phyloP scores from a whole-genome alignment of 2,329 filamentous ascomycete species.

The Hypoxylon sp. region DNA sequence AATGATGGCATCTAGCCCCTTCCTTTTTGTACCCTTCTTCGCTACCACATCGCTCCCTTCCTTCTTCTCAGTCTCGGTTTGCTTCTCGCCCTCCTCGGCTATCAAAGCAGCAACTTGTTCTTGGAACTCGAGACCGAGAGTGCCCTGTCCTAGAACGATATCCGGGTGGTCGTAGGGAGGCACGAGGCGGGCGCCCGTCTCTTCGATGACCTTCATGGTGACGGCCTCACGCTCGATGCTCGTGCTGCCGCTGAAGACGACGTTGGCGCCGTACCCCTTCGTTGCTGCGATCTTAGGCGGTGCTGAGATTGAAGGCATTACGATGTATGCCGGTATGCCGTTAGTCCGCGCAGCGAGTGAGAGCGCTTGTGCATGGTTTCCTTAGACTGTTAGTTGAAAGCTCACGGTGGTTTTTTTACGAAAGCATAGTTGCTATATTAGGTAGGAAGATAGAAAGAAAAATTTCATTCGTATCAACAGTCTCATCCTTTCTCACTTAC shows the following conservation, averaged over 20 bases:
- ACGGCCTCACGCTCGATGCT: conserved; percentile 84
- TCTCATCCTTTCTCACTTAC: not conserved
- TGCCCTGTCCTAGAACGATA: conserved; percentile 95
- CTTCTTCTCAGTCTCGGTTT: not conserved
- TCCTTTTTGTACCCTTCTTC: conserved; percentile 40
- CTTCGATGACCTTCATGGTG: conserved; percentile 75
- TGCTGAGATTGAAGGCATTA: conserved; percentile 91
- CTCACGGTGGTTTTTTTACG: not conserved
- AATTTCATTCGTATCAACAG: not conserved
- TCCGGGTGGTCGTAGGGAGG: conserved; percentile 94
- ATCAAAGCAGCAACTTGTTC: conserved; percentile 75
- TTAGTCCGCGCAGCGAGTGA: conserved; percentile 84
- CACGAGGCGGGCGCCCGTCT: conserved; percentile 83
- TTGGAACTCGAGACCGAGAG: conserved; percentile 85
- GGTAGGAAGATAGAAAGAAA: not conserved
- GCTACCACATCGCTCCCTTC: conserved; percentile 20
- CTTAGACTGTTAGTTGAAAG: conserved; percentile 61
- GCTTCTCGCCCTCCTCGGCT: conserved; percentile 46
- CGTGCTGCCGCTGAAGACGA: conserved; percentile 88
- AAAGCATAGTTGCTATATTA: not conserved
- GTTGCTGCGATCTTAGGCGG: conserved; percentile 92
- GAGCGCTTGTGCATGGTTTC: conserved; percentile 95
- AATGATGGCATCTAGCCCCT: conserved; percentile 78
- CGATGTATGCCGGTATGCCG: conserved; percentile 84
- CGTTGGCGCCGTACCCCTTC: conserved; percentile 78